Conservation (phyloP, 1,139 yeast species). For the Meyerozyma athensensis region DNA sequence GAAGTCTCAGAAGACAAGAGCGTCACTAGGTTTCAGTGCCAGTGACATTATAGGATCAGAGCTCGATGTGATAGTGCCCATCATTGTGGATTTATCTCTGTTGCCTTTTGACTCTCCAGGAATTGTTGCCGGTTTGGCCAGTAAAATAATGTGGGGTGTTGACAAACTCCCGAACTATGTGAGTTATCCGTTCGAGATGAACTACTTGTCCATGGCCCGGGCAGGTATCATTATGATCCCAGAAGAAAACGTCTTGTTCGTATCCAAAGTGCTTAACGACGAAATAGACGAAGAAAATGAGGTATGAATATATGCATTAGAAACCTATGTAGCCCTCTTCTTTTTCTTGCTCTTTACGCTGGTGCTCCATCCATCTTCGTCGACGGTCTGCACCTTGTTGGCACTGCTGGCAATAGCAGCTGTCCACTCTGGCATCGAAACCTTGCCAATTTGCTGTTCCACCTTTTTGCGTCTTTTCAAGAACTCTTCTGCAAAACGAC, state of each 20-base stretch:
- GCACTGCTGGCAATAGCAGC: slow-evolving; percentile 53
- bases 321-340: slow-evolving; percentile 17
- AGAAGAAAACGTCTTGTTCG: slow-evolving; percentile 40
- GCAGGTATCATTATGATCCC: slow-evolving; percentile 61
- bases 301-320: not conserved
- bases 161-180: slow-evolving; percentile 13
- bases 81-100: slow-evolving; percentile 49
- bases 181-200: slow-evolving; percentile 43
- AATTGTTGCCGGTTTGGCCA: slow-evolving; percentile 64
- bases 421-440: slow-evolving; percentile 47
- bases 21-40: slow-evolving; percentile 37
- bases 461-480: slow-evolving; percentile 70
- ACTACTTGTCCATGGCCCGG: slow-evolving; percentile 58
- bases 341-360: slow-evolving; percentile 28
- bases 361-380: slow-evolving; percentile 73
- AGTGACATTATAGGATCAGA: slow-evolving; percentile 51
- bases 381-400: slow-evolving; percentile 44
- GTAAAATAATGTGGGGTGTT: slow-evolving; percentile 38
- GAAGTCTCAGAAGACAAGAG: slow-evolving; percentile 31
- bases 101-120: slow-evolving; percentile 63
- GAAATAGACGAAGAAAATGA: not conserved
- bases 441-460: slow-evolving; percentile 49
- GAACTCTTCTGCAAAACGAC: slow-evolving; percentile 89
- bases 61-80: slow-evolving; percentile 55
- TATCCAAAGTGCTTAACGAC: slow-evolving; percentile 7